These are phyloP conservation scores for Plectosphaerella sp. DNA, from an alignment of 2,329 filamentous ascomycete species.

Conservation along the genomic window DNA sequence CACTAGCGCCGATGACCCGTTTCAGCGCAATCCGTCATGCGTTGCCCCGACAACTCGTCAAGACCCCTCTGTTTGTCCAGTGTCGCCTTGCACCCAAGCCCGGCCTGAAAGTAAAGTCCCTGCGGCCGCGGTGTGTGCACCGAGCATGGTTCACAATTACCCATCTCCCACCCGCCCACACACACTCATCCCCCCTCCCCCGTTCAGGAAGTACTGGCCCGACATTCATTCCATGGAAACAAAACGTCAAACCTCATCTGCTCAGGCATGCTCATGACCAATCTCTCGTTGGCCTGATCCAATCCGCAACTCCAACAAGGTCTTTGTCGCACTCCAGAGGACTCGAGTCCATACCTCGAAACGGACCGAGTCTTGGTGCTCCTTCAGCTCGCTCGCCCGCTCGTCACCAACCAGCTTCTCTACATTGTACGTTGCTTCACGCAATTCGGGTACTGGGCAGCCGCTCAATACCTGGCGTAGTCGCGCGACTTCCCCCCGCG, in stretches of 20 bases:
- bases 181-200: neutral
- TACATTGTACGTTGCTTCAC: no score
- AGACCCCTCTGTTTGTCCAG: slow-evolving; percentile 14
- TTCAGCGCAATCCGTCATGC: neutral
- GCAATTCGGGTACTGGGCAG: neutral
- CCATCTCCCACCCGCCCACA: no score
- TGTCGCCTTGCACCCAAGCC: neutral
- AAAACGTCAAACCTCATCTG: neutral
- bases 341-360: slow-evolving; percentile 7
- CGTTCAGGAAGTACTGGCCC: neutral
- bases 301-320: slow-evolving; percentile 11
- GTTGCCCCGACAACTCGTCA: slow-evolving; percentile 12
- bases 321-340: slow-evolving; percentile 11
- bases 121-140: neutral
- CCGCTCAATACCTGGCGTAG: neutral
- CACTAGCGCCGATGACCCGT: neutral
- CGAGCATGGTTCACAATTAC: no score
- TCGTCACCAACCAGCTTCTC: neutral
- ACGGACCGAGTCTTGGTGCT: neutral
- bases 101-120: neutral
- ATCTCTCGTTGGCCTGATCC: neutral
- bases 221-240: slow-evolving; percentile 2
- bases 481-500: neutral
- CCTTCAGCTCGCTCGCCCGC: neutral
- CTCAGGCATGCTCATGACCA: neutral